Evolutionary conservation across 192 early-diverging fungal genomes (phyloP), one percentile per base, ranked within the genome.

Genomic region (Coemansia sp.): DNA sequence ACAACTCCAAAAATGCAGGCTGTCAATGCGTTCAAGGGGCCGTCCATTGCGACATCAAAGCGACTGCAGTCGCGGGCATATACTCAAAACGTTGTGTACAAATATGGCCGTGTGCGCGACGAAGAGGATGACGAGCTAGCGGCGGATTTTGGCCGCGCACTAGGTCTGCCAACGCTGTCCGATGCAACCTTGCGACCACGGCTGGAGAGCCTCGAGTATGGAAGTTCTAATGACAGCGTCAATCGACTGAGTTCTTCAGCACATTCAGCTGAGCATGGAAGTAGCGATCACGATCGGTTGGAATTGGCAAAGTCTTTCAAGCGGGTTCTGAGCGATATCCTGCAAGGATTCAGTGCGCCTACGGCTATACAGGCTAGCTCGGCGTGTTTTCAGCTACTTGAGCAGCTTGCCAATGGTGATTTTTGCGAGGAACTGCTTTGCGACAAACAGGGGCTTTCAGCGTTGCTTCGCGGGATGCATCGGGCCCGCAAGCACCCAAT

Each of bases 31-130:
- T 54, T 47, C 7, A 57, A 68, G 23, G 78, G 78, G 9, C 78
- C 78, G 38, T 81, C 78, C 2, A 43, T 63, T 6, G 72, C 68
- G 3, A 74, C 78, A 0, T 74, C 66, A 16, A 81, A 68, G 62
- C 72, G 78, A 19, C 48, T 81, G 22, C 78, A 81, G 54, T 60
- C 61, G 24, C 68, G 73, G 2, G 66, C 78, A 4, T 64, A 61
- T 39, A 54, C 57, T 6, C 72, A 73, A 24, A 71, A 81, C 22
- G 78, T 81, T 2, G 78, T 81, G 0, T 81, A 67, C 38, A 81
- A 69, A 13, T 81, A 81, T 37, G 78, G 78, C 4, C 78, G 73
- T 54, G 24, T 65, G n/a, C 78, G 73, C 13, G 55, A 58, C 18
- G 67, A 68, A 5, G 64, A 54, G 16, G 65, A 68, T 19, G 67